Base-by-base conservation (phyloP, 352 stramenopile genomes). In the Pythium phragmiticola region DNA sequence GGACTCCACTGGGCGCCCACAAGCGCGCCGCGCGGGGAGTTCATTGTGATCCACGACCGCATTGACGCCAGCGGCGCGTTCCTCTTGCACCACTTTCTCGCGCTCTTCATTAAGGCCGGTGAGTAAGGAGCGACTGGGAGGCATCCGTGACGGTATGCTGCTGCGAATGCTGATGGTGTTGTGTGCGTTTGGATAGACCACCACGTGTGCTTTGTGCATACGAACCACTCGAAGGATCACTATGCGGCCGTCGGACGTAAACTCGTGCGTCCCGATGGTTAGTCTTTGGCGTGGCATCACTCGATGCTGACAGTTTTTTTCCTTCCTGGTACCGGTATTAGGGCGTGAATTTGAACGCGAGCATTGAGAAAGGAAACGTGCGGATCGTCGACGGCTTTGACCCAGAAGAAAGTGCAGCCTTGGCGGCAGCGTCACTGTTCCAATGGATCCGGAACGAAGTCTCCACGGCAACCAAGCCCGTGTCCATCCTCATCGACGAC, bases 31-130 rank as follows among this genome's bases (percentile, higher is more conserved):
- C 67, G 61, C 28, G 75, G 78, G 2, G 59, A 90, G 57, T 68
- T 91, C 46, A 58, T 93, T 54, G 45, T 82, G 42, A 64, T 93
- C 48, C 68, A 82, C 14, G 84, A 93, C 65, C 60, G 66, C 14
- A 72, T 88, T 28, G 79, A 90, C 46, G 71, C 79, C 13, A 64
- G 58, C 37, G 80, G 82, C 19, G 65, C 65, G 26, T 91, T 90
- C 57, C 62, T 93, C 43, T 66, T 93, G 43, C 84, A 93, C 54
- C 80, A 93, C 65, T 88, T 93, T 28, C 39, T 81, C 26, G 72
- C 82, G 61, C 74, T 90, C 8, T 88, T 89, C 57, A 70, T 89
- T 37, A 88, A 90, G 71, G 80, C 80, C 48, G 77, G 78, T 84
- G 57, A 17, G 41, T 57, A 1, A 5, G 34, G 21, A 28, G n/a